Evolutionary conservation across 805 yeast species (phyloP), one percentile per base, ranked within the genome.

Genomic region (Henningerozyma blattae): DNA sequence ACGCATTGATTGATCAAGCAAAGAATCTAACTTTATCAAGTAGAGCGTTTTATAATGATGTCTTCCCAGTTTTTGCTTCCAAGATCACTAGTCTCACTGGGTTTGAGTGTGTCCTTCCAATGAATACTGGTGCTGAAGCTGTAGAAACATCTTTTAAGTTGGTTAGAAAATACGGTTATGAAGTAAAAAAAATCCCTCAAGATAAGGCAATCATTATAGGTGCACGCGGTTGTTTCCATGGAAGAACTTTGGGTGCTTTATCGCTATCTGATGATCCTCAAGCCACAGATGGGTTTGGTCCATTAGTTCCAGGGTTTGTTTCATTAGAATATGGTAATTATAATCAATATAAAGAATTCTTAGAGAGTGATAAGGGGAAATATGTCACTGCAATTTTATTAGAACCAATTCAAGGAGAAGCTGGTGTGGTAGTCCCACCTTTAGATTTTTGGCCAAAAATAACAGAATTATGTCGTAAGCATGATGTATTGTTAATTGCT

Each of bases 101-200:
- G 54, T 89, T 84, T 61, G 97, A 89, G 51, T 77, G 75, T 80
- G 89, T 89, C 9, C 66, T 89, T 55, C 97, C 97, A 45, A 89
- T 87, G 96, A 89, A 89, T 67, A 89, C 97, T 12, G 97, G 97
- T 56, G 96, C 96, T 27, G 97, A 89, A 64, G 97, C 97, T 8
- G 97, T 89, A 28, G 97, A 89, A 65, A 84, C 95, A 27, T 95
- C 82, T 19, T 67, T 89, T 55, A 89, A 89, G 61, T 66, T 89
- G 39, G 96, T 96, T 33, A 78, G 97, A 71, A 78, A 89, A 66
- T 89, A 97, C 97, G 97, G 96, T 36, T 89, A 87, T 66, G 70
- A 69, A 49, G 75, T 74, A 58, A 89, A 89, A 65, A 80, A 80
- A 3, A 89, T 89, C 46, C 77, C 86, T 22, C 70, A 75, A 19